Evolutionary conservation across 495 filamentous ascomycete species (phyloP), one percentile per base, ranked within the genome.

Genomic region (Lasiosphaeria miniovina): DNA sequence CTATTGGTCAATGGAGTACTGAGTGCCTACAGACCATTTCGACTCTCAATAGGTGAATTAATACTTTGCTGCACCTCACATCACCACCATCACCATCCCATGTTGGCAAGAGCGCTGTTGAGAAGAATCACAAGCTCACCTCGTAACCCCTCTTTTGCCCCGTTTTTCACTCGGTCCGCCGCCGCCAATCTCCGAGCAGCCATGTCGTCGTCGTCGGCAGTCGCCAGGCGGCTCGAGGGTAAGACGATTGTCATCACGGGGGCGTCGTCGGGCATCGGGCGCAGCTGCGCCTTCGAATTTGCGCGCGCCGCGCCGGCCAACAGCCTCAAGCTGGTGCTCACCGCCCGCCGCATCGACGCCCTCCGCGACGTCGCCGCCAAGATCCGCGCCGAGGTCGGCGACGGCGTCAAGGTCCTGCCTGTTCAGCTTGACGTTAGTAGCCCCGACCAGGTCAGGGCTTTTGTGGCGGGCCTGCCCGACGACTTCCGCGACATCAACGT

Each of bases 161-260:
- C 4, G 36, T 36, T 15, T 35, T 34, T 17, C 55, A 4, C 41
- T 38, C 38, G 32, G 33, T 46, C 49, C 36, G 33, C 36, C 38
- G 49, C 15, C 14, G 34, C 52, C 31, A n/a, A 31, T 36, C 54
- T 55, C 9, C 52, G 52, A 38, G 36, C 55, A 66, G 36, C 65
- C 52, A 96, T 96, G 92, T 81, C 24, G 24, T 24, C 90, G 12
- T 32, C 58, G 24, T 72, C 82, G 8, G 87, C 91, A 67, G 88
- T 90, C 80, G 81, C 83, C 60, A 87, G 89, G 74, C 93, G 94
- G 77, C 89, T 98, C 48, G 83, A 88, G 62, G 92, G 92, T 83
- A 98, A 98, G 77, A 98, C 92, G 1, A 84, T 98, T 46, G 73
- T 98, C 40, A 84, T 98, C 55, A 98, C 94, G 0, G 94, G 94